Base-by-base conservation (phyloP, 768 basidiomycete species). In the Obba rivulosa region DNA sequence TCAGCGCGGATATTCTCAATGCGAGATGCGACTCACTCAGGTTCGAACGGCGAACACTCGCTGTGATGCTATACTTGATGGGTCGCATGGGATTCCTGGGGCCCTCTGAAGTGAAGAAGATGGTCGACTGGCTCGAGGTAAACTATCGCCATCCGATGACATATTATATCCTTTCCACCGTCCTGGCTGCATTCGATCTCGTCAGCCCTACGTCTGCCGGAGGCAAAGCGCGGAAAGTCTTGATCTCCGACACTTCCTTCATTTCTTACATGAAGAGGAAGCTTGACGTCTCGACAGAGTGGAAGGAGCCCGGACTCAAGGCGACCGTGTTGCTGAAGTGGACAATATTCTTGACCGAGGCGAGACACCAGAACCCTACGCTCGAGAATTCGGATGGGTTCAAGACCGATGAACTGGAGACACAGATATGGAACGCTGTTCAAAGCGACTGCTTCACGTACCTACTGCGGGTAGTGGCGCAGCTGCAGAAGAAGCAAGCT, bases 341-440 rank as follows among this genome's bases (percentile, higher is more conserved):
- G 90, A 86, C 91, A 0, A 72, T 94, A 49, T 90, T 91, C 64
- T 70, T 92, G 55, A 83, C 89, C 1, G 83, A 89, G 53, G 76
- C 81, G 5, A 75, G 90, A 21, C 82, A 85, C 60, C 76, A 78
- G 17, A 81, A 89, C 56, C 68, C 80, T 1, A 72, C 75, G 3
- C 65, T 92, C 34, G 84, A 87, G 55, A 74, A 79, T 55, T 71
- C 73, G 24, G 72, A 70, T 5, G 87, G 82, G 2, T 85, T 83
- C 66, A 81, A 74, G 52, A 83, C 87, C 2, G 87, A 90, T 45
- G 82, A 87, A 46, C 74, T 94, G 36, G 91, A 94, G 64, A 79
- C 76, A 1, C 83, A 88, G 51, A 80, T 92, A 18, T 86, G 84
- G 81, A 79, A 79, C 56, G 88, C 89, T 3, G 83, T 95, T 1